Percentiles rank a stretch among this genome's conserved stretches.
These are phyloP conservation scores for Pulveroboletus sp. DNA, from an alignment of 768 basidiomycete species.

Conservation along the genomic window DNA sequence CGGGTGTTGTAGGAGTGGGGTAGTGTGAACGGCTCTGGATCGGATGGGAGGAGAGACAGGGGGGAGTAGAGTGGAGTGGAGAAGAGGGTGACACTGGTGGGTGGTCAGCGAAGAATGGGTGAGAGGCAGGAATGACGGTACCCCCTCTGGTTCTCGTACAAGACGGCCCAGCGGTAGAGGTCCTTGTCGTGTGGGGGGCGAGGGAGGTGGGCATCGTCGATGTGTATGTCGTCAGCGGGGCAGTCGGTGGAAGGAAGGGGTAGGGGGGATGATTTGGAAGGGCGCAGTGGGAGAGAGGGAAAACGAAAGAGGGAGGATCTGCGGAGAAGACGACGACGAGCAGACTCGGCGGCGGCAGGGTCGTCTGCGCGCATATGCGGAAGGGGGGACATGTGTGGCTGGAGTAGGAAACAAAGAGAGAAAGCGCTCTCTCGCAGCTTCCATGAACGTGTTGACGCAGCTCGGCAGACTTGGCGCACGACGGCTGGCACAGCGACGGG, in stretches of 20 bases:
- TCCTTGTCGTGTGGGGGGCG: constrained; percentile 37
- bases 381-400: constrained; percentile 28
- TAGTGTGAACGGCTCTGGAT: constrained; percentile 70
- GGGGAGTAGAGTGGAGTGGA: constrained; percentile 70
- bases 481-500: constrained; percentile 14
- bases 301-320: constrained; percentile 32
- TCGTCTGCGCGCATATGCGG: constrained; percentile 39
- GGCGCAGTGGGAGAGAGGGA: constrained; percentile 32
- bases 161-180: constrained; percentile 67
- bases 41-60: constrained; percentile 61
- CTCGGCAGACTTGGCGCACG: constrained; percentile 9
- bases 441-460: constrained; percentile 14
- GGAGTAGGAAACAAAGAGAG: constrained; percentile 1
- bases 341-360: constrained; percentile 39
- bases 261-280: not conserved
- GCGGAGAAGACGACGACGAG: constrained; percentile 41
- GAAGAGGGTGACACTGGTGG: constrained; percentile 57
- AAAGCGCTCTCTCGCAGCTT: not conserved
- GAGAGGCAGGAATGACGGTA: constrained; percentile 26
- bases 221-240: constrained; percentile 24
- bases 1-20: constrained; percentile 39
- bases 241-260: not conserved
- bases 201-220: constrained; percentile 25
- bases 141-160: constrained; percentile 86
- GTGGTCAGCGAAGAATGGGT: constrained; percentile 4